Conservation (phyloP, 176 grass and related monocot genomes). For the Lolium perenne region DNA sequence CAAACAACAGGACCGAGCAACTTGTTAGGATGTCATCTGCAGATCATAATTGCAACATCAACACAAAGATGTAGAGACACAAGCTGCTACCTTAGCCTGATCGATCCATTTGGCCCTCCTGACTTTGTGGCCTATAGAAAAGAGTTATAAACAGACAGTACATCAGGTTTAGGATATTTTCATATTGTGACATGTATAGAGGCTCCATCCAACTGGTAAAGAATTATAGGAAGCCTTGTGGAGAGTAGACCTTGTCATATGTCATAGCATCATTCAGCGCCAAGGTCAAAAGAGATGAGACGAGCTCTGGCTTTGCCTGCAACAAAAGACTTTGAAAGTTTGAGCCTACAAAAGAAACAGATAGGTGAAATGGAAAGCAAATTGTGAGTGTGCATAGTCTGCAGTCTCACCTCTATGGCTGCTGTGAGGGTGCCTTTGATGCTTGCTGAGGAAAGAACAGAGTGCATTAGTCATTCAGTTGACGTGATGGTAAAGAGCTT, state of each 20-base stretch:
- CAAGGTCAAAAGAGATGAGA: conserved; percentile 74
- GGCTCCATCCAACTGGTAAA: not conserved
- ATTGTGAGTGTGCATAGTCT: not conserved
- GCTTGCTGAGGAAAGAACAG: conserved; percentile 57
- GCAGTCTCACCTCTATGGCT: conserved; percentile 68
- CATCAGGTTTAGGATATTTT: not conserved
- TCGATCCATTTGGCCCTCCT: conserved; percentile 95
- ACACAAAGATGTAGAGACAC: not conserved
- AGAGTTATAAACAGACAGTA: conserved; percentile 27
- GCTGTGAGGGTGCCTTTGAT: conserved; percentile 68
- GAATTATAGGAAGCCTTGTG: not conserved
- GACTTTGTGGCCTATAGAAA: conserved; percentile 81
- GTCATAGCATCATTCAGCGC: conserved; percentile 94
- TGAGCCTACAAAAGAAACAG: conserved; percentile 15
- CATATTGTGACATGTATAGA: not conserved
- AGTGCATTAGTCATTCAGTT: not conserved
- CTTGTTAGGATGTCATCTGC: not conserved
- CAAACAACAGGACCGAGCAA: conserved; percentile 2
- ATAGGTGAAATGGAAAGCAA: not conserved
- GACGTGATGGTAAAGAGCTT: not conserved
- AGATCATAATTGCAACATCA: not conserved
- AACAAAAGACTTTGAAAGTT: conserved; percentile 17
- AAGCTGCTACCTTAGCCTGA: conserved; percentile 82
- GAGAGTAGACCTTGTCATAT: conserved; percentile 83
- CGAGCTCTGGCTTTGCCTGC: conserved; percentile 80